These are phyloP conservation scores for Hymenochaete sp. DNA, from an alignment of 1,284 basidiomycete species.

Conservation along the genomic window DNA sequence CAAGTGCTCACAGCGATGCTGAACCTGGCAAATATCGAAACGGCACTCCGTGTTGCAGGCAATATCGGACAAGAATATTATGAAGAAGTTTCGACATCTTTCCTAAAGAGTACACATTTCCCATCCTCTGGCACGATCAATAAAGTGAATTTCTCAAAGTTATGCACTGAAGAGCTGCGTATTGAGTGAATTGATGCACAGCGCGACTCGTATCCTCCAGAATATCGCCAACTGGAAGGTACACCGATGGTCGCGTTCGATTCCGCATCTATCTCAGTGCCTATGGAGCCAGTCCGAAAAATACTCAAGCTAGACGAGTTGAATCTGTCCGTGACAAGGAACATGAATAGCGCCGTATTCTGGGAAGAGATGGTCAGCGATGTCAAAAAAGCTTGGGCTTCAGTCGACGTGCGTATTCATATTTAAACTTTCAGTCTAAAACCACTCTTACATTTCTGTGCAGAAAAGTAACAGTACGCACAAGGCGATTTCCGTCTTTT, in stretches of 20 bases:
- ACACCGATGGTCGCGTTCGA: not conserved
- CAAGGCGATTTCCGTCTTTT: not conserved
- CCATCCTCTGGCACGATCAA: not conserved
- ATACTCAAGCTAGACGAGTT: not conserved
- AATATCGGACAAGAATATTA: not conserved
- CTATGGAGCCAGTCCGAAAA: not conserved
- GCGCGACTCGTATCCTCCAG: not conserved
- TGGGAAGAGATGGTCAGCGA: slow-evolving; percentile 3
- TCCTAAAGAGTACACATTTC: not conserved
- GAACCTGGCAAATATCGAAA: not conserved
- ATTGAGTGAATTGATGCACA: not conserved
- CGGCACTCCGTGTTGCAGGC: not conserved
- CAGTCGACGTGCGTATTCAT: not conserved
- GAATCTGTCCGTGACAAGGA: not conserved
- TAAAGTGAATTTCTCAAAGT: not conserved
- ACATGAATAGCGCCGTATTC: not conserved
- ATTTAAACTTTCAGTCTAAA: not conserved
- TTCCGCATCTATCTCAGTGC: not conserved
- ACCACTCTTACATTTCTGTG: not conserved
- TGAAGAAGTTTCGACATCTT: not conserved
- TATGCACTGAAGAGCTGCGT: not conserved
- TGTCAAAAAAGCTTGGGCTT: not conserved
- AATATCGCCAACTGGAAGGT: not conserved
- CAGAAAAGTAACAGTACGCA: not conserved
- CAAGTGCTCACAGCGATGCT: not conserved